Percentiles rank a stretch among this genome's conserved stretches.
These are phyloP conservation scores for Lonicera japonica DNA, from an alignment of 129 eudicot genomes.

Conservation along the genomic window DNA sequence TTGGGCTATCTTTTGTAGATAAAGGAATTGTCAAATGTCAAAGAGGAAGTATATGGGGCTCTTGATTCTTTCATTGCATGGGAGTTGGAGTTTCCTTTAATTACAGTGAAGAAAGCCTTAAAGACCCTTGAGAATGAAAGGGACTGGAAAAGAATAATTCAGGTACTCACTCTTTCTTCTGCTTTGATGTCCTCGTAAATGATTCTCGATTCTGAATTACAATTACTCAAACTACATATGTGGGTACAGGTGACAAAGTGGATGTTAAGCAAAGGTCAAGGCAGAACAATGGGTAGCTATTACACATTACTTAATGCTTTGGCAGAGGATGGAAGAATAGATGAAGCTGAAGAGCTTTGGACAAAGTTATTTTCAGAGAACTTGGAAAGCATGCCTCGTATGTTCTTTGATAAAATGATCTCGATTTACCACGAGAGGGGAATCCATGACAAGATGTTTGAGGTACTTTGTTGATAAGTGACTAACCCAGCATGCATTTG, in stretches of 20 bases:
- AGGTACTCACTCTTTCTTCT: constrained; percentile 36
- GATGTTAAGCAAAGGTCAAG: constrained; percentile 99
- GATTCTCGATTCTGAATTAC: too few relatives aligned
- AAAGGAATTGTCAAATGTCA: constrained; percentile 83
- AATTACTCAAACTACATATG: neutral
- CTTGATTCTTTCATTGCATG: constrained; percentile 95
- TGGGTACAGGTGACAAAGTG: constrained; percentile 74
- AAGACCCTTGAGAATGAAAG: constrained; percentile 67
- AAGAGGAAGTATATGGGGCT: constrained; percentile 96
- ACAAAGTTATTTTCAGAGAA: constrained; percentile 52
- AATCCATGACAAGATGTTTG: constrained; percentile 89
- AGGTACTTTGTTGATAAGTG: constrained; percentile 35
- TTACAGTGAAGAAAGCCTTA: constrained; percentile 82
- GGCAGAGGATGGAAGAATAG: constrained; percentile 89
- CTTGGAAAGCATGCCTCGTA: constrained; percentile 82
- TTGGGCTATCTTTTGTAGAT: constrained; percentile 34
- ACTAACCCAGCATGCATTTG: neutral
- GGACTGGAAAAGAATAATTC: constrained; percentile 90
- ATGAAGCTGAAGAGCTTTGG: constrained; percentile 97
- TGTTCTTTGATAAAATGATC: constrained; percentile 83
- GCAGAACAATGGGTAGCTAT: constrained; percentile 96
- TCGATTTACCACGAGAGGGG: constrained; percentile 55
- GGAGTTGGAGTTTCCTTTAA: constrained; percentile 89
- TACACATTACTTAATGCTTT: constrained; percentile 69
- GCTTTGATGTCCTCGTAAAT: neutral